Evolutionary conservation across 768 basidiomycete genomes (phyloP).

Genomic region (Termitomyces sp.): DNA sequence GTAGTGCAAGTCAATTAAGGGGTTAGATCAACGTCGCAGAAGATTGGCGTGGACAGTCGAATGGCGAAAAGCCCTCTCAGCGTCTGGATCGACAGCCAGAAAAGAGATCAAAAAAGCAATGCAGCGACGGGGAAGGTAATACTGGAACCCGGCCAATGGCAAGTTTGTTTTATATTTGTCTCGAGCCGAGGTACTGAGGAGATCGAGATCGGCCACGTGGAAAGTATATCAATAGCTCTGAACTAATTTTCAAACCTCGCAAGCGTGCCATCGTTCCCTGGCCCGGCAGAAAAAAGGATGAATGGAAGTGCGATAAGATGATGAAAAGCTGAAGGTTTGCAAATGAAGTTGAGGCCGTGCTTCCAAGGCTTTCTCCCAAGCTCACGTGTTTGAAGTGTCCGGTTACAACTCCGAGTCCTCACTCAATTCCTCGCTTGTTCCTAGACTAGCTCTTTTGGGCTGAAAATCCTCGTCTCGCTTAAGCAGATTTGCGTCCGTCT

Average conservation of each 20-base stretch:
- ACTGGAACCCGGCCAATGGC: neutral
- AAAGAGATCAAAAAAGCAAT: slow-evolving; percentile 9
- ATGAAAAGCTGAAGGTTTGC: neutral
- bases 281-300: neutral
- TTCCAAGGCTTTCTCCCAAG: neutral
- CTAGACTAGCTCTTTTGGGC: neutral
- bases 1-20: slow-evolving; percentile 15
- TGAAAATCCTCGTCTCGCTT: neutral
- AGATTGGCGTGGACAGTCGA: slow-evolving; percentile 7
- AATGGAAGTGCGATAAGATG: neutral
- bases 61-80: slow-evolving; percentile 22
- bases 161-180: slow-evolving; percentile 9
- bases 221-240: neutral
- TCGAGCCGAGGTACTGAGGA: neutral
- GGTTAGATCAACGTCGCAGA: slow-evolving; percentile 1
- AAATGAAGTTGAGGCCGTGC: neutral
- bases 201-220: slow-evolving; percentile 6
- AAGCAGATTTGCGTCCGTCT: neutral
- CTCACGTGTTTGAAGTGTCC: neutral
- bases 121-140: neutral
- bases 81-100: slow-evolving; percentile 11
- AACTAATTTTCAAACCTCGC: neutral
- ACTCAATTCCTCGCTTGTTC: neutral
- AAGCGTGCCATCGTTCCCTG: neutral
- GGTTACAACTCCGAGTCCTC: neutral